Evolutionary conservation across 2,329 filamentous ascomycete species (phyloP), one percentile per base, ranked within the genome.

Genomic region (Penicillium brasilianum): DNA sequence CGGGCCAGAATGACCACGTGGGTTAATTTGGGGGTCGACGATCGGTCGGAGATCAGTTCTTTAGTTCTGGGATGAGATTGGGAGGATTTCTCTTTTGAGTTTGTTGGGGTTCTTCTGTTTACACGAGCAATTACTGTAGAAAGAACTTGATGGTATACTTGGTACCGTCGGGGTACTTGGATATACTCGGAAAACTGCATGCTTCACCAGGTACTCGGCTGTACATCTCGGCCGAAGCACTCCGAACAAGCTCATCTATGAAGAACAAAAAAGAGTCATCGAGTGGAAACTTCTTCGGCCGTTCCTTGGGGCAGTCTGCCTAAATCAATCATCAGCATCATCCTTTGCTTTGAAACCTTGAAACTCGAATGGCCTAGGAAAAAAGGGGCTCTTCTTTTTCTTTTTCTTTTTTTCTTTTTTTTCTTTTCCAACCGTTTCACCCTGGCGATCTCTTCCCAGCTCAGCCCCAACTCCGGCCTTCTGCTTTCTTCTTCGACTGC

Each of bases 381-480:
- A 51, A 64, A 62, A 57, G 57, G 66, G 65, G 66, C 44, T 58
- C 39, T 18, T 16, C n/a, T 32, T 37, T 43, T 36, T 20, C 2
- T 56, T 39, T 41, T 18, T 41, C 39, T 5, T 22, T 41, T 39
- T 43, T 22, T 2, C 55, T 55, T 20, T 25, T 46, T 46, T 20
- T 25, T 6, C 22, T 9, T 25, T 46, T 46, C 20, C 22, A 48
- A 9, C 9, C 46, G 66, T 68, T 67, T 68, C 67, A 67, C 57
- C 62, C 59, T 60, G 66, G 50, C 67, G 66, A 69, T 69, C 68
- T 69, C 66, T 68, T 65, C 66, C 66, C 57, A 61, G 49, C 66
- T 64, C 64, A 68, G 63, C 61, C 63, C 68, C 66, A 60, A 59
- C 65, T 67, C 58, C 64, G 66, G 59, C n/a, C 58, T 22, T 49